Base-by-base conservation (phyloP, 2,329 filamentous ascomycete species). In the Monosporascus sp. region DNA sequence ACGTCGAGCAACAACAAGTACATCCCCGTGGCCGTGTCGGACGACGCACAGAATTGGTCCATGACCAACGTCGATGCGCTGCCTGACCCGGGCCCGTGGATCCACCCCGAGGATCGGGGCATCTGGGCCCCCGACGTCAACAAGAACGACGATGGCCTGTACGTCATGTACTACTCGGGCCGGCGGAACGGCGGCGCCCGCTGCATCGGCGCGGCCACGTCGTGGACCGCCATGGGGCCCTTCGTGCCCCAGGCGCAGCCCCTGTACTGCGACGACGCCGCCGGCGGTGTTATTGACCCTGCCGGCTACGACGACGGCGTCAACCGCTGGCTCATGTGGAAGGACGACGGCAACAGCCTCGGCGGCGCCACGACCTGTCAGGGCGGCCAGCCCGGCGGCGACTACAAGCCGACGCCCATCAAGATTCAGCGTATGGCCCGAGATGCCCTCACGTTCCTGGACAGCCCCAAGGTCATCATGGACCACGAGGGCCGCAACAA, bases 111-210 rank as follows among this genome's bases (percentile, higher is more conserved):
- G 2, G 61, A 63, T 47, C 43, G 48, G 20, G 52, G 57, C 3
- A 62, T 67, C 39, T 68, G 65, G 66, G 66, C 66, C 2, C 66
- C 66, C 0, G 65, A 67, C 38, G 63, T 68, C 15, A 59, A 66
- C 51, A 67, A 65, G 57, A 66, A 65, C 38, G 65, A 68, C 41
- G 60, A 56, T 41, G 64, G 65, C 7, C 52, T 54, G 9, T 67
- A 64, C 38, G 62, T 68, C 18, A 67, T 67, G 65, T 68, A 68
- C 54, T 68, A 67, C 54, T 65, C 65, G 2, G 65, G 61, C 1
- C 58, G 48, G 22, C 60, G 58, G 38, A 57, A 46, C n/a, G 65
- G 65, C 36, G 62, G 65, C 4, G 54, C 47, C 18, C 65, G 66
- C 56, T 68, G 65, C 56, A 67, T 68, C 50, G 65, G 65, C 7